Evolutionary conservation across 2,329 filamentous ascomycete genomes (phyloP), one percentile per base, ranked within the genome.

Genomic region (Colletotrichum graminicola): DNA sequence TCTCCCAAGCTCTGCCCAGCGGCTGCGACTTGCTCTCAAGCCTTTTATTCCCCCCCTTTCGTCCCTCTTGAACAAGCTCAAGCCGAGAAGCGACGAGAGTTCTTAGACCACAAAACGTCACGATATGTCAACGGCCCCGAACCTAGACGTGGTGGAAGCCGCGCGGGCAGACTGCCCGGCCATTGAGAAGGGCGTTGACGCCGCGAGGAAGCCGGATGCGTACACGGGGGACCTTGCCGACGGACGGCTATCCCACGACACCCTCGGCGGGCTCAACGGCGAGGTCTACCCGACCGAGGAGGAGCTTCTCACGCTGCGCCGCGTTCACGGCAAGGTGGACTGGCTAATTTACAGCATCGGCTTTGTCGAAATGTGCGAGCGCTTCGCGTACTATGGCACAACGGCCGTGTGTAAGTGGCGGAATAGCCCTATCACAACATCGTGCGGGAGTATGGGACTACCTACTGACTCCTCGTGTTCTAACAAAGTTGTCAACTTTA

Each of bases 301-400:
- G 73, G 87, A 90, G 54, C 75, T 88, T n/a, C 73, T 74, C 3
- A 87, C 85, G 5, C 79, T 90, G 6, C 83, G 83, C 45, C 87
- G 87, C 73, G 83, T 89, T 12, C 84, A 86, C 45, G 87, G 85
- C 62, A 83, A 81, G 73, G 84, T 91, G 23, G 86, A 85, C 11
- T 88, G 84, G 84, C 82, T 83, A 11, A 83, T 86, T 3, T 90
- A 86, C 77, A 90, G 86, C 7, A 84, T 92, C 65, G 89, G 87
- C 1, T 89, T 91, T 75, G 86, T 91, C 56, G 90, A 92, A 79
- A 78, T 91, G 57, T 90, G 88, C 79, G 89, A 91, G 78, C 85
- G 89, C 23, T 91, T 91, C 76, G 87, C 88, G 6, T 92, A 89
- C 81, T 91, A 91, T 76, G 90, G 90, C 49, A 89, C 87, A 11